Evolutionary conservation across 2,329 filamentous ascomycete species (phyloP).

Genomic region (Zymoseptoria pseudotritici): DNA sequence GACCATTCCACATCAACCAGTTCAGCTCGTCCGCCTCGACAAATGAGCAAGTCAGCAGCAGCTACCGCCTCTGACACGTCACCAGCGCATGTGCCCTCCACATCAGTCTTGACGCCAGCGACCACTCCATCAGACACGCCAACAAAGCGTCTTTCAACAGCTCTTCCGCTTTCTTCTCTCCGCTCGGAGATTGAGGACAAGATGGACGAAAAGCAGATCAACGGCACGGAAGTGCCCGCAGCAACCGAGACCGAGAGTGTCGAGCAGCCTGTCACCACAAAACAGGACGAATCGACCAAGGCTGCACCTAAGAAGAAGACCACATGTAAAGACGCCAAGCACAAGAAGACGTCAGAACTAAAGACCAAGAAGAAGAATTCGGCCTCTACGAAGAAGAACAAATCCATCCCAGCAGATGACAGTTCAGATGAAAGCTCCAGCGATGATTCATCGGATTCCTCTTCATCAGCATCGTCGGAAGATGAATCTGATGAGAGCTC

Average conservation of each 20-base stretch:
- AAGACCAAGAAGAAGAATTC: slow-evolving; percentile 19
- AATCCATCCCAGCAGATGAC: slow-evolving; percentile 14
- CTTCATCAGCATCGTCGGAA: slow-evolving; percentile 9
- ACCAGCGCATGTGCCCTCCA: neutral
- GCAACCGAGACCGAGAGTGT: slow-evolving; percentile 6
- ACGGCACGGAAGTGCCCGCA: slow-evolving; percentile 11
- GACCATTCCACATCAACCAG: neutral
- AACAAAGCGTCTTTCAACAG: slow-evolving; percentile 7
- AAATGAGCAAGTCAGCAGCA: neutral
- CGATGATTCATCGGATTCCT: slow-evolving; percentile 9
- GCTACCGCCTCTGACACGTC: neutral
- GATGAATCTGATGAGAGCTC: slow-evolving; percentile 14
- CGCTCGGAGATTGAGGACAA: slow-evolving; percentile 14
- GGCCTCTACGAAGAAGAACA: slow-evolving; percentile 14
- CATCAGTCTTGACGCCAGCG: slow-evolving; percentile 16
- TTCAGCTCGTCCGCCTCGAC: neutral
- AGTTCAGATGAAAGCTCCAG: slow-evolving; percentile 12
- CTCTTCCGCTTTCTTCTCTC: slow-evolving; percentile 10
- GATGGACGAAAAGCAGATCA: slow-evolving; percentile 23
- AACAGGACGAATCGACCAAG: neutral
- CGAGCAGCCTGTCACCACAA: slow-evolving; percentile 9
- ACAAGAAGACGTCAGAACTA: slow-evolving; percentile 19
- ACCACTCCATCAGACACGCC: slow-evolving; percentile 21
- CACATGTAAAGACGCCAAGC: slow-evolving; percentile 12
- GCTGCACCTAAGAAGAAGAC: neutral